Evolutionary conservation across 805 yeast species (phyloP), one percentile per base, ranked within the genome.

Genomic region (Suhomyces sp.): DNA sequence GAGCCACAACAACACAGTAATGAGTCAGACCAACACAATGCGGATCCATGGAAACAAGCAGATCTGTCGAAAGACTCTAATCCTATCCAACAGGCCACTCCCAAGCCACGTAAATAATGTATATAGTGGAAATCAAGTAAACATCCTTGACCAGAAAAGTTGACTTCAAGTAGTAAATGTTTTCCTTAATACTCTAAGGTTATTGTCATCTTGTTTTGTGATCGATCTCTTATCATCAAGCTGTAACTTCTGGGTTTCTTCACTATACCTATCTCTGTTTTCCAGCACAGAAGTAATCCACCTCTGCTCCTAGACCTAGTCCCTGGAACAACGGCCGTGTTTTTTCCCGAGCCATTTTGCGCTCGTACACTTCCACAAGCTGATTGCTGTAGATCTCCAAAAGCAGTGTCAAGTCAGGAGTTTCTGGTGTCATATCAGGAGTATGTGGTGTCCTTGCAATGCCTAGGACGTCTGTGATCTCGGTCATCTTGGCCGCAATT

Each of bases 361-460:
- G 41, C 46, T 64, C 59, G 40, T 73, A 53, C 31, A 73, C 37
- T n/a, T 61, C 56, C 1, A 76, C 51, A 37, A 76, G 60, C 52
- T 65, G 58, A 2, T 72, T 66, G 57, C 79, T 77, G 54, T 76
- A 78, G 24, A 54, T 65, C 40, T 71, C 71, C 39, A 79, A 58
- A 6, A 76, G 31, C 35, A 64, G 20, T 17, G 41, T 37, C 22
- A 37, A 17, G 41, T 37, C 41, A 37, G 22, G 35, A 12, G 12
- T 37, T n/a, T 19, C 20, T 13, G 17, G 40, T 15, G 17, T 35
- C 20, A 15, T 6, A 9, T 33, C 20, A n/a, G 21, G 20, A 7
- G 40, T 35, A 15, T 35, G 12, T 17, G 10, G 40, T 35, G 40
- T 63, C 12, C 56, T 25, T 25, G 33, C 4, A 13, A 29, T 27